Evolutionary conservation across 768 basidiomycete genomes (phyloP).

Genomic region (Boletus sp.): DNA sequence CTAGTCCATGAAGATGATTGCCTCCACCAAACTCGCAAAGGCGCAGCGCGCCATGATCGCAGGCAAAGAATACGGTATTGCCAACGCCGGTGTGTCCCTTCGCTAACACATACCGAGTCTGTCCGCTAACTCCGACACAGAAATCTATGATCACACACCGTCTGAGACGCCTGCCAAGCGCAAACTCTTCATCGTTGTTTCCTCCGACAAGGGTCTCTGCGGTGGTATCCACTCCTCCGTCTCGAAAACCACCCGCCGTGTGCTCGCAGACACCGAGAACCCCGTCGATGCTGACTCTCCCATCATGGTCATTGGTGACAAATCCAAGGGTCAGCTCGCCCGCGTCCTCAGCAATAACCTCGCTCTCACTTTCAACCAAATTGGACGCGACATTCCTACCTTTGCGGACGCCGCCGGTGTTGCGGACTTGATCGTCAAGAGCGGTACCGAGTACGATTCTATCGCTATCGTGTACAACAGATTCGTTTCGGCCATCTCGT

Average conservation of each 20-base stretch:
- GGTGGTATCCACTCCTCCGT: conserved; percentile 99
- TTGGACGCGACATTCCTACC: conserved; percentile 95
- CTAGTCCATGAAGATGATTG: conserved; percentile 99
- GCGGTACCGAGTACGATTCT: conserved; percentile 83
- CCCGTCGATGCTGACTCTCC: conserved; percentile 58
- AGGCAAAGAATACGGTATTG: conserved; percentile 90
- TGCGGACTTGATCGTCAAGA: conserved; percentile 88
- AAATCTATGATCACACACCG: conserved; percentile 81
- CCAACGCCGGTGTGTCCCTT: conserved; percentile 70
- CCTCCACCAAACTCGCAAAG: conserved; percentile 93
- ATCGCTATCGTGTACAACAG: conserved; percentile 80
- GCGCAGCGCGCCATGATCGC: conserved; percentile 91
- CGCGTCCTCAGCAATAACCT: conserved; percentile 66
- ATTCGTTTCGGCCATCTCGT: conserved; percentile 88
- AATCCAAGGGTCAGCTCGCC: conserved; percentile 89
- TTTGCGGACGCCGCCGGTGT: conserved; percentile 95
- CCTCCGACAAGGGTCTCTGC: conserved; percentile 98
- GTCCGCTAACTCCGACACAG: conserved; percentile 39
- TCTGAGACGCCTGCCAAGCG: conserved; percentile 66
- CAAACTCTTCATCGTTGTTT: conserved; percentile 91
- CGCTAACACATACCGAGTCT: neutral
- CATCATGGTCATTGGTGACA: conserved; percentile 92
- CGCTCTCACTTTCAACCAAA: conserved; percentile 91
- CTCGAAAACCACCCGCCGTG: conserved; percentile 82
- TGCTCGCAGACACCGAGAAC: conserved; percentile 51